A percentile compares a stretch with the other conserved stretches of the same genome.
Conservation (phyloP, 202 grass and related monocot genomes). For the Panicum hallii region DNA sequence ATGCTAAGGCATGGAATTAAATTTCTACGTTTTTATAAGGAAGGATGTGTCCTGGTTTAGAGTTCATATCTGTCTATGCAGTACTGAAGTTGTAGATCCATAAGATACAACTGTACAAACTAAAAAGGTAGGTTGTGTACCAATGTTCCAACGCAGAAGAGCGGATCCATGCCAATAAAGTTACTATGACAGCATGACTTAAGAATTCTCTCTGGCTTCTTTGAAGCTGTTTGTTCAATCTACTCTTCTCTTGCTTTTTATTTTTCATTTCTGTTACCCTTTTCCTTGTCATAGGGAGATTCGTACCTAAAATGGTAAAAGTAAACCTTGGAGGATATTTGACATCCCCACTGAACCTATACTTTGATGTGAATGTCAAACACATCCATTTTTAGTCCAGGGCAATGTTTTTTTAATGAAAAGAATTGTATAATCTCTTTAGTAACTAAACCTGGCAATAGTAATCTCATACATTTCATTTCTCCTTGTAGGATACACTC, state of each 20-base stretch:
- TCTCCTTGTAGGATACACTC: slow-evolving; percentile 63
- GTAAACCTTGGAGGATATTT: not conserved
- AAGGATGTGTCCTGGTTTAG: not conserved
- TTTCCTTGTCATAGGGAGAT: not conserved
- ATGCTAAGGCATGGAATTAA: not conserved
- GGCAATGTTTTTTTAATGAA: not conserved
- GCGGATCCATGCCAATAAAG: slow-evolving; percentile 2
- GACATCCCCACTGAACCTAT: not conserved
- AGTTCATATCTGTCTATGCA: slow-evolving; percentile 1
- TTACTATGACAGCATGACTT: slow-evolving; percentile 9
- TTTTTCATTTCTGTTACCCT: not conserved
- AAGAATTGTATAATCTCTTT: not conserved
- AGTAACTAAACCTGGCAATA: not conserved
- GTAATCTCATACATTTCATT: not conserved
- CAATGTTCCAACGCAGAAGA: not conserved
- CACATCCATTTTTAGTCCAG: not conserved
- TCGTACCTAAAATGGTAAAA: slow-evolving; percentile 11
- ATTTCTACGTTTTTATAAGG: not conserved
- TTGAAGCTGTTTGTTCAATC: not conserved
- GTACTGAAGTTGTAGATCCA: not conserved
- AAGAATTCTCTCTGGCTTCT: not conserved
- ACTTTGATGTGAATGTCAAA: not conserved
- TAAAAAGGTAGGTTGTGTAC: slow-evolving; percentile 5
- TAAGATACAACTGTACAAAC: not conserved
- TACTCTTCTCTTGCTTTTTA: not conserved